Conservation (phyloP, 1,139 yeast species). For the Hemisphaericaspora subhashii region DNA sequence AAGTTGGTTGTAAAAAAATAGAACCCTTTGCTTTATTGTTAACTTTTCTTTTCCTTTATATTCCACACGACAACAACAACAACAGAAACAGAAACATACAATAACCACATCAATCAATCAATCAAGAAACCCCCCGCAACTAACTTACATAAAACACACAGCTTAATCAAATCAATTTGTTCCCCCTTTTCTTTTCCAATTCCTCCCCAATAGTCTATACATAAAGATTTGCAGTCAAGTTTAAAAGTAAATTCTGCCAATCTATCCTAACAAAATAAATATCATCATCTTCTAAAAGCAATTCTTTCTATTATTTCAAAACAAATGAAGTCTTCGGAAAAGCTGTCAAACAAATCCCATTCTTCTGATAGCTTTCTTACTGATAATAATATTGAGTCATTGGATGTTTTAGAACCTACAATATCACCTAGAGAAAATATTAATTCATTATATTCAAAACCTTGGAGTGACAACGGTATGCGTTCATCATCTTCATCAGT, state of each 20-base stretch:
- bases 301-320: not conserved
- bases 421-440: conserved; percentile 11
- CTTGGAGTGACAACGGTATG: conserved; percentile 9
- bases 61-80: not conserved
- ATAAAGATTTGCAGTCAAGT: too few species aligned
- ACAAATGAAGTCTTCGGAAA: conserved; percentile 6
- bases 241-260: too few species aligned
- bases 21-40: not conserved
- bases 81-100: too few species aligned
- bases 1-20: not conserved
- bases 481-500: conserved; percentile 9
- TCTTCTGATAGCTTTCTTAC: conserved; percentile 11
- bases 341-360: conserved; percentile 5
- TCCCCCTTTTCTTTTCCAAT: too few species aligned
- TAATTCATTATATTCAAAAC: conserved; percentile 13
- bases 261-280: not conserved
- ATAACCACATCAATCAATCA: too few species aligned
- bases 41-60: conserved; percentile 1
- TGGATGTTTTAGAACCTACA: conserved; percentile 8
- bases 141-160: too few species aligned
- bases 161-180: too few species aligned
- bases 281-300: too few species aligned
- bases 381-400: conserved; percentile 7
- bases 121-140: too few species aligned
- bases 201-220: too few species aligned